Evolutionary conservation across 2,329 filamentous ascomycete species (phyloP), one percentile per base, ranked within the genome.

Genomic region (Alternaria dauci): DNA sequence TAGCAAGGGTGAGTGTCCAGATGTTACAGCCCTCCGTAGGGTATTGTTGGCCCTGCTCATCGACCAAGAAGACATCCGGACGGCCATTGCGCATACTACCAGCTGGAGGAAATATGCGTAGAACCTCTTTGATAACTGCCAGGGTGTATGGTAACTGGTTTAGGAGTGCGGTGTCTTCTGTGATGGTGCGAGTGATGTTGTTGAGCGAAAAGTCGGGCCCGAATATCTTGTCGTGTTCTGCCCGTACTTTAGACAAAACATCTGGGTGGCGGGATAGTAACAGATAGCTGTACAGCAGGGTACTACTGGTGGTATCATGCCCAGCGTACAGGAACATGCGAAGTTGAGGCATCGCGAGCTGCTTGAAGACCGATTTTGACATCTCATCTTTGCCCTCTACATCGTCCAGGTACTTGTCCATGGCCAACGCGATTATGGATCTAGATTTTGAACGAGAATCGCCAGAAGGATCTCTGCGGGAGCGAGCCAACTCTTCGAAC

Each of bases 51-150:
- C 60, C 61, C 12, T 65, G 16, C 4, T 39, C n/a, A 36, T 67
- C 61, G 2, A 51, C 47, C 1, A 71, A 20, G 12, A 28, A 52
- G 12, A 59, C 36, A 25, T 44, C 44, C 1, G 52, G 18, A 8
- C 32, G 14, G 5, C 65, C 62, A 14, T 55, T 53, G 7, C 63
- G 62, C 2, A 62, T 18, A 3, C 78, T 77, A 5, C 77, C 79
- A 0, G 70, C 71, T 1, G 69, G 65, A 2, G 75, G 71, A 32
- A 66, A 78, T 14, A 79, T 48, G 3, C 77, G 70, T 6, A 79
- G 62, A 0, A 69, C 69, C 47, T 79, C 77, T 61, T 77, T 78
- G 57, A 79, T 74, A 8, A 77, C 69, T 12, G 75, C 75, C 3
- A 63, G 56, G 0, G 72, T 75, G 50, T 75, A 76, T 1, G 63